These are phyloP conservation scores for Venturia effusa DNA, from an alignment of 2,329 filamentous ascomycete species.

Conservation along the genomic window DNA sequence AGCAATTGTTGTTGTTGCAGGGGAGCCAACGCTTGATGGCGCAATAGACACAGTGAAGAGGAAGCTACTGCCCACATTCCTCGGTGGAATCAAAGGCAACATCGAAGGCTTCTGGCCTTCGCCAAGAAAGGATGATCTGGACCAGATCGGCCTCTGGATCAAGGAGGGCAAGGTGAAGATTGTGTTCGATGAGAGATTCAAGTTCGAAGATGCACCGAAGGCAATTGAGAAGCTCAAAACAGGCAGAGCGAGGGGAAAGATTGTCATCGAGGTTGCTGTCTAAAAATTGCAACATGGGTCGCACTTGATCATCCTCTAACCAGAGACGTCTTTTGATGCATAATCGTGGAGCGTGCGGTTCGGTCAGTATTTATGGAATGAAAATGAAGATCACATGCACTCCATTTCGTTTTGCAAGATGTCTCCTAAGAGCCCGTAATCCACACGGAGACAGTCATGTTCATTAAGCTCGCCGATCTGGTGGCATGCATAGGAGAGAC, in stretches of 20 bases:
- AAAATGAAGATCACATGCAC: too few relatives aligned
- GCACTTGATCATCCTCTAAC: not conserved
- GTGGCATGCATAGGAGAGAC: too few relatives aligned
- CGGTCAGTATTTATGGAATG: too few relatives aligned
- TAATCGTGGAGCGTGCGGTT: not conserved
- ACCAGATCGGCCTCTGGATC: slow-evolving; percentile 44
- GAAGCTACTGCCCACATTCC: slow-evolving; percentile 32
- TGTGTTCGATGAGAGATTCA: slow-evolving; percentile 44
- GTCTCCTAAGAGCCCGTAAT: too few relatives aligned
- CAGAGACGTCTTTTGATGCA: not conserved
- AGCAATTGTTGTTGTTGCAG: slow-evolving; percentile 32
- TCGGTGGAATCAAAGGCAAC: slow-evolving; percentile 41
- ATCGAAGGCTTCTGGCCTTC: slow-evolving; percentile 23
- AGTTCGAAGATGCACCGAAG: slow-evolving; percentile 42
- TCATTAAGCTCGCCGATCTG: too few relatives aligned
- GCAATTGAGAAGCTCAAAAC: slow-evolving; percentile 26
- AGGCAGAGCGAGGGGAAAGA: slow-evolving; percentile 28
- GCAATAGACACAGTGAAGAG: slow-evolving; percentile 21
- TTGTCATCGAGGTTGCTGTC: slow-evolving; percentile 20
- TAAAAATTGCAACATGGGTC: not conserved
- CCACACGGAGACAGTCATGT: too few relatives aligned
- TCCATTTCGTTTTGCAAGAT: too few relatives aligned
- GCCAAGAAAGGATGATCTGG: slow-evolving; percentile 34
- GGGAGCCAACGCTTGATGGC: slow-evolving; percentile 16
- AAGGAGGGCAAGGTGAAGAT: slow-evolving; percentile 46